Evolutionary conservation across 768 basidiomycete species (phyloP).

Genomic region (Clavaria fumosa): DNA sequence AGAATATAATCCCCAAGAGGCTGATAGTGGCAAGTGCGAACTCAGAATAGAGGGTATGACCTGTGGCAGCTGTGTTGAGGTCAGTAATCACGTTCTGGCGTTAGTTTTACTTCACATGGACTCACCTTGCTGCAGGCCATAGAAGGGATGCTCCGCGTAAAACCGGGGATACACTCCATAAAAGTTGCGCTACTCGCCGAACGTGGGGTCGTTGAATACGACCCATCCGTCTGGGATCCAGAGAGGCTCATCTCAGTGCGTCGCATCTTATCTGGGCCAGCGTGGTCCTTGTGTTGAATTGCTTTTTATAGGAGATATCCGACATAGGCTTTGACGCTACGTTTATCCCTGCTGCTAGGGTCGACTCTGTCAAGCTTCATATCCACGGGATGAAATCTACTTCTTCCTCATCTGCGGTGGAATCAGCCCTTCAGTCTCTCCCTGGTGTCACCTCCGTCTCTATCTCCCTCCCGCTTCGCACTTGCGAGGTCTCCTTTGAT

Average conservation of each 20-base stretch:
- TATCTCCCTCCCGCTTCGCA: conserved; percentile 63
- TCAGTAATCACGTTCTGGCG: conserved; percentile 19
- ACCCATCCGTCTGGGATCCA: conserved; percentile 62
- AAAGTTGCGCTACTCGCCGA: conserved; percentile 98
- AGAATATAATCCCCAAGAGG: conserved; percentile 7
- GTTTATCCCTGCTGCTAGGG: conserved; percentile 45
- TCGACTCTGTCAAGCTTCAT: conserved; percentile 57
- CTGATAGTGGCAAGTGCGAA: conserved; percentile 44
- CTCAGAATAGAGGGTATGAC: conserved; percentile 83
- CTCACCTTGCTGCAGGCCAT: conserved; percentile 40
- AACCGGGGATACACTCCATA: conserved; percentile 79
- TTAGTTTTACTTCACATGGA: conserved; percentile 1
- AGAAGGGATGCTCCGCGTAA: conserved; percentile 65
- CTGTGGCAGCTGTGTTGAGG: conserved; percentile 80
- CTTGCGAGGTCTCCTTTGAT: conserved; percentile 64
- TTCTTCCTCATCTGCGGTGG: conserved; percentile 65
- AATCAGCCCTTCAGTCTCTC: conserved; percentile 45
- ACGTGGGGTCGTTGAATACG: conserved; percentile 82
- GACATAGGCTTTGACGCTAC: conserved; percentile 89
- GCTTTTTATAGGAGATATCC: conserved; percentile 59
- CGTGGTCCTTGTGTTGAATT: no score
- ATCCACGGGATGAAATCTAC: conserved; percentile 90
- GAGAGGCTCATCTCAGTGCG: conserved; percentile 66
- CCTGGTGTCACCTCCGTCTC: conserved; percentile 64
- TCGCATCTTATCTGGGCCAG: no score